Evolutionary conservation across 208 protist genomes (phyloP), one percentile per base, ranked within the genome.

Genomic region (Leishmania tropica): DNA sequence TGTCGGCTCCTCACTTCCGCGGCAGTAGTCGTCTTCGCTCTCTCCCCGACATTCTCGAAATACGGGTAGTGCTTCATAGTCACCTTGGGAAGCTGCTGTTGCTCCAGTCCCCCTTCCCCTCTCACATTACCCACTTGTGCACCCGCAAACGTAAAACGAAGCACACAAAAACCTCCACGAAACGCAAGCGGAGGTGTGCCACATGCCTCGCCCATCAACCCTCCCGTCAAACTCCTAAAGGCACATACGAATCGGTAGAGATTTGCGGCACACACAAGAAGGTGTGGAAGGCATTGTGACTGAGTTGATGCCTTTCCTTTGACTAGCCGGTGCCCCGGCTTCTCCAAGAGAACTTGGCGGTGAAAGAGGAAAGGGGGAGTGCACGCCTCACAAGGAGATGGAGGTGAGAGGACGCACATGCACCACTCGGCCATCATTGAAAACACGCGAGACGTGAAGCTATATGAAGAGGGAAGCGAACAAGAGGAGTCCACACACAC

Each of bases 191-290:
- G 67, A 11, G 35, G 42, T 73, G 67, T 31, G 40, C 21, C 37
- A 45, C 40, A 5, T 10, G 8, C 40, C 35, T 48, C 28, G 3
- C 40, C 67, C 40, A 19, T 31, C 40, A 48, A 73, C 21, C 19
- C 35, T 15, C 67, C 40, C 4, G 45, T 6, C 7, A 11, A 73
- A 13, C 67, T 40, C 42, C 40, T 51, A 19, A 73, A 73, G 67
- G 13, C 67, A 48, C 21, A 37, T 73, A 42, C 17, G 67, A 21
- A 73, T 73, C 67, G 21, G 45, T 76, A 58, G 72, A 76, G 72
- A 62, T 1, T 10, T 17, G 13, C n/a, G 72, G 42, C 19, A 60
- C 19, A 48, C 37, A n/a, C 19, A 45, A 62, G 28, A 62, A 60
- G n/a, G 21, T 3, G 48, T n/a, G 13, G n/a, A 42, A 21, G 45